Base-by-base conservation (phyloP, 805 yeast genomes). In the Debaryomyces maramus region DNA sequence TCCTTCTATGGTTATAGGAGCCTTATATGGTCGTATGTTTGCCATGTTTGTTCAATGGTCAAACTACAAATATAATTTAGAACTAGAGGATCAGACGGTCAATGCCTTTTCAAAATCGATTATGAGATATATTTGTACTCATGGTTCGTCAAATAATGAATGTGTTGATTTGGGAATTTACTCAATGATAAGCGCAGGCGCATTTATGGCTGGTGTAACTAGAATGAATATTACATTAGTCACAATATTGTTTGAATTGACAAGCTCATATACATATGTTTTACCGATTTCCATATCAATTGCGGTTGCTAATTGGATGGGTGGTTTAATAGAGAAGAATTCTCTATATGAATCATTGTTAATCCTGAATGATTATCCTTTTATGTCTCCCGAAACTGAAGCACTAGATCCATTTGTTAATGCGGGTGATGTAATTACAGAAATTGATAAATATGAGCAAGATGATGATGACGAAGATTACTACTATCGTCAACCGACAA, bases 1-100 rank as follows among this genome's bases (percentile, higher is more conserved):
- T 2, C 85, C 85, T 4, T 73, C 81, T 1, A 79, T 80, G 85
- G 80, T 77, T 1, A 65, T 74, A 16, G 85, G 85, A 0, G 83
- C 84, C 2, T 56, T 80, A 20, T 78, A 75, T 58, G 84, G 84
- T 2, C 52, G 83, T 8, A 48, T 72, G 1, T 62, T 76, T 41
- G 78, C 78, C 1, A 65, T 73, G 56, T 23, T 53, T 3, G 50
- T 76, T 13, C 73, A 75, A 39, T 68, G 66, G 55, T 29, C 65
- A 4, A 67, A 63, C 18, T 40, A 56, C 35, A 38, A 36, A 4
- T 40, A 48, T 22, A 38, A 30, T 22, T 16, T 39, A 11, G 21
- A 41, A 16, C 16, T 39, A 20, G 29, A 24, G 13, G 39, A 31
- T 13, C 13, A n/a, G 47, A 46, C n/a, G 50, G 47, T 3, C n/a